Conservation (phyloP, 306 rosid genomes). For the Sesbania bispinosa region DNA sequence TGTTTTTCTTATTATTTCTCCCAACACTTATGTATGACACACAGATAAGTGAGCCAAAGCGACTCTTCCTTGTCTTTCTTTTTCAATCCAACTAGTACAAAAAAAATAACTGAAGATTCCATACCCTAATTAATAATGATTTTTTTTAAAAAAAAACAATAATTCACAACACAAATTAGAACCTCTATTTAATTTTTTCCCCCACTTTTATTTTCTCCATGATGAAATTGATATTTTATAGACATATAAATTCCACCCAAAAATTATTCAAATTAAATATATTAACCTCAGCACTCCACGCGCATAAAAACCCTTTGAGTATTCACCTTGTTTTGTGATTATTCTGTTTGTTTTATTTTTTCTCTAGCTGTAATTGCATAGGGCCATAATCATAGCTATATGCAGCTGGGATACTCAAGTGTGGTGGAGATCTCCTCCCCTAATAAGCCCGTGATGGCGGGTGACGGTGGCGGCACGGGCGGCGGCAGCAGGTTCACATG, state of each 20-base stretch:
- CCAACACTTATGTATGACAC: conserved; percentile 31
- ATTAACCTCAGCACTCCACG: conserved; percentile 34
- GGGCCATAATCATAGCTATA: conserved; percentile 20
- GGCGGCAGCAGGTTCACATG: too few relatives aligned
- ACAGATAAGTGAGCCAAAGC: conserved; percentile 20
- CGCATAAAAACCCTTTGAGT: conserved; percentile 41
- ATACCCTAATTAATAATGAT: conserved; percentile 25
- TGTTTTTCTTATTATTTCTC: conserved; percentile 6
- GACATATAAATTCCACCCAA: conserved; percentile 47
- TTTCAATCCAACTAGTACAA: conserved; percentile 2
- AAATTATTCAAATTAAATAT: conserved; percentile 33
- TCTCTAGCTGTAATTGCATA: conserved; percentile 42
- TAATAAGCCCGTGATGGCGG: conserved; percentile 9
- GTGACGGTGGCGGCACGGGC: conserved; percentile 5
- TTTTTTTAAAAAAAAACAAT: conserved; percentile 30
- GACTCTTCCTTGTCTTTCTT: conserved; percentile 15
- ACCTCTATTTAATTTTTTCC: too few relatives aligned
- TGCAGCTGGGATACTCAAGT: conserved; percentile 19
- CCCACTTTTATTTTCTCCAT: neutral
- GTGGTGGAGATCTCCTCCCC: conserved; percentile 28
- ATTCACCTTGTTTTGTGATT: conserved; percentile 43
- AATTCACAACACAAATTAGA: neutral
- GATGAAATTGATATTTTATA: conserved; percentile 30
- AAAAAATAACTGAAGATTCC: conserved; percentile 40
- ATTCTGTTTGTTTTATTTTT: conserved; percentile 12